phyloP scores from a whole-genome alignment of 139 green algal genomes.

The Axilococcus clingmanii region DNA sequence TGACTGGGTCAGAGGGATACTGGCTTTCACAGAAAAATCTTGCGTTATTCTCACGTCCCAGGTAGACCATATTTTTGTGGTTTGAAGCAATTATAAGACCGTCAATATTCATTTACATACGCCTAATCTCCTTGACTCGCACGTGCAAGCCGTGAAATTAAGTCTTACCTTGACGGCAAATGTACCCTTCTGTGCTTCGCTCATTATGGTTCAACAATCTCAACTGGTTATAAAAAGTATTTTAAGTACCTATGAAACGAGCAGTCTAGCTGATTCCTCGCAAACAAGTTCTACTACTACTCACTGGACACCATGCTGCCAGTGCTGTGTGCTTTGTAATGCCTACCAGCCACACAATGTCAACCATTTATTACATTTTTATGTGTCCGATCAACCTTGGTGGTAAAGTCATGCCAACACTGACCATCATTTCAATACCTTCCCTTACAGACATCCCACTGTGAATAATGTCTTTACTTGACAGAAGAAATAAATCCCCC shows the following conservation, averaged over 20 bases:
- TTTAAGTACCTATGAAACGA: neutral
- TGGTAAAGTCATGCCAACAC: constrained; percentile 58
- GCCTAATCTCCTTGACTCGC: too few species aligned
- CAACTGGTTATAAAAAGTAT: neutral
- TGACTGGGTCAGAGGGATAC: neutral
- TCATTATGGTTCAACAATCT: neutral
- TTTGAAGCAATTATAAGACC: too few species aligned
- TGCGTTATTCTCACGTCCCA: too few species aligned
- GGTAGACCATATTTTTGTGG: too few species aligned
- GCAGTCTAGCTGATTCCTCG: neutral
- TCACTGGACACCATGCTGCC: neutral
- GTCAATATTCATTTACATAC: too few species aligned
- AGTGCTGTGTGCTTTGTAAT: neutral
- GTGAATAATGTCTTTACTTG: constrained; percentile 74
- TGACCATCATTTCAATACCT: constrained; percentile 69
- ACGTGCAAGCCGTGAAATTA: neutral
- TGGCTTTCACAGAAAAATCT: too few species aligned
- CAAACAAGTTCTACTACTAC: neutral
- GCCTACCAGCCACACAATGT: neutral
- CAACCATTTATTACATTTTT: neutral
- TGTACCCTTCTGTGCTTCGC: constrained; percentile 30
- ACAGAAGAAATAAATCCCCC: constrained; percentile 82
- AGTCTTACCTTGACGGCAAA: constrained; percentile 69
- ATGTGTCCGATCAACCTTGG: constrained; percentile 1
- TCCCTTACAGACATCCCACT: constrained; percentile 81